Conservation (phyloP, 306 rosid species). For the Nissolia schottii region DNA sequence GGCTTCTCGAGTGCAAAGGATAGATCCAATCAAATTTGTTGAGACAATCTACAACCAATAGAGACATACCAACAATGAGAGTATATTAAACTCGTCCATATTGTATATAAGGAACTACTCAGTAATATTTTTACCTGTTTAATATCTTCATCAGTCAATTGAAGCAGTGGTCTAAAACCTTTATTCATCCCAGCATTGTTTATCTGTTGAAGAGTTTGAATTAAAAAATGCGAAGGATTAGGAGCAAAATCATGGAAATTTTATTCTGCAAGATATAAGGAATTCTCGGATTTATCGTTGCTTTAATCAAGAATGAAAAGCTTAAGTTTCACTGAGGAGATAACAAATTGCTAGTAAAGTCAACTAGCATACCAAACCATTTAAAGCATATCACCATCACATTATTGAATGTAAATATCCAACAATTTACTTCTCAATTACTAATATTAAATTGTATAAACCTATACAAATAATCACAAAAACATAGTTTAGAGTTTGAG, state of each 20-base stretch:
- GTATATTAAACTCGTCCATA: not conserved
- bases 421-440: not conserved
- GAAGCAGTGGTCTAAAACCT: constrained; percentile 92
- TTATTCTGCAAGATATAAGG: not conserved
- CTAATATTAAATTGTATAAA: not conserved
- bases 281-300: not conserved
- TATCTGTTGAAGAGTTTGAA: constrained; percentile 44
- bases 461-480: not conserved
- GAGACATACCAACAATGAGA: not conserved
- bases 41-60: constrained; percentile 69
- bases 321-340: not conserved
- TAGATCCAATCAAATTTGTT: constrained; percentile 86
- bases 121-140: constrained; percentile 54
- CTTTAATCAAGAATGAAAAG: not conserved
- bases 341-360: not conserved
- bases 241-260: constrained; percentile 5
- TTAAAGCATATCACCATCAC: not conserved
- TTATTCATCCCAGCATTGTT: constrained; percentile 92
- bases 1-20: constrained; percentile 92
- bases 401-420: not conserved
- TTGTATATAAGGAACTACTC: not conserved
- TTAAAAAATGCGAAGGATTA: not conserved
- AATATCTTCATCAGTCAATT: constrained; percentile 86
- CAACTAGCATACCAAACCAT: not conserved
- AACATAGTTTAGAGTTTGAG: not conserved